Conservation (phyloP, 1,284 basidiomycete genomes). For the Puccinia horiana region DNA sequence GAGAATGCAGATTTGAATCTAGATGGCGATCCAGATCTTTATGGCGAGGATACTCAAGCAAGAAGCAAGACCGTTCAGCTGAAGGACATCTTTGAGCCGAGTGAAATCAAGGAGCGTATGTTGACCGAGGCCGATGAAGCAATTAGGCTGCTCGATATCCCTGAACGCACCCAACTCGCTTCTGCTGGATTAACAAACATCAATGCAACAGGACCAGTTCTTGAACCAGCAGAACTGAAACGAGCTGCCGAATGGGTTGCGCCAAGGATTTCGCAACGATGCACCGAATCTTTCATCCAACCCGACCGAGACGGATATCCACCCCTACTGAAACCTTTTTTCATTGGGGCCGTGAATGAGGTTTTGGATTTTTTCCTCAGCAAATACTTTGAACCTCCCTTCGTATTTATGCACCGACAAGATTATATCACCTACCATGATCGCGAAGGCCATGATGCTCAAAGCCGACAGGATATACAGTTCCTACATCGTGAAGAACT, state of each 20-base stretch:
- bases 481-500: conserved; percentile 76
- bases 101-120: conserved; percentile 86
- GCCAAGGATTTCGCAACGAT: conserved; percentile 70
- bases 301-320: conserved; percentile 64
- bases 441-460: conserved; percentile 57
- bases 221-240: conserved; percentile 70
- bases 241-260: conserved; percentile 88
- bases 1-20: conserved; percentile 65
- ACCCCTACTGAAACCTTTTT: conserved; percentile 68
- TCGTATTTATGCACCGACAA: conserved; percentile 88
- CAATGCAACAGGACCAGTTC: conserved; percentile 68
- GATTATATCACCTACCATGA: conserved; percentile 79
- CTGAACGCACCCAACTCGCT: conserved; percentile 92
- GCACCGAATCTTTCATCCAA: conserved; percentile 65
- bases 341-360: conserved; percentile 76
- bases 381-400: conserved; percentile 86
- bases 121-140: conserved; percentile 89
- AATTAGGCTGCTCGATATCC: conserved; percentile 84
- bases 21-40: conserved; percentile 71
- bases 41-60: conserved; percentile 57
- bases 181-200: conserved; percentile 74
- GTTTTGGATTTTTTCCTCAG: conserved; percentile 82
- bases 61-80: conserved; percentile 34
- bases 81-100: conserved; percentile 89
- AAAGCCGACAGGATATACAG: conserved; percentile 61